Evolutionary conservation across 73 alveolate species (phyloP), one percentile per base, ranked within the genome.

Genomic region (Durusdinium trenchii): DNA sequence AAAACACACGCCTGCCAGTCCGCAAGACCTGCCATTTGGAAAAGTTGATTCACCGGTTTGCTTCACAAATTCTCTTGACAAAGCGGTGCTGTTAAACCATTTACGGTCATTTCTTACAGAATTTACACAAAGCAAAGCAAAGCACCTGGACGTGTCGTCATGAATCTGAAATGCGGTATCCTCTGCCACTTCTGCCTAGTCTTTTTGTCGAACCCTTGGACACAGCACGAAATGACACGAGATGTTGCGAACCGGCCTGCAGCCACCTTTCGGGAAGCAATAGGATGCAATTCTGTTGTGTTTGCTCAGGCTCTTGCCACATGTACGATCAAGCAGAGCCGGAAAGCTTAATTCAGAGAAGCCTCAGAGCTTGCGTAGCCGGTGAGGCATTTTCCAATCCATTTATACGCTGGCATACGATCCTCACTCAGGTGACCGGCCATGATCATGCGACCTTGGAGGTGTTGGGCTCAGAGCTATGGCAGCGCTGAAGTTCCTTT

Each of bases 341-440:
- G 5, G 94, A 36, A 75, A 51, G 45, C 91, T 32, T 54, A 20
- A 12, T 54, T 54, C 28, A 20, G 9, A 20, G 64, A 54, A 54
- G 28, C 64, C 64, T 12, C 64, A 9, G 20, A 20, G 20, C 64
- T 12, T 54, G 64, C 28, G 64, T 9, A 54, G 64, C 20, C 64
- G 64, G 64, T 20, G 20, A 9, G 64, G 28, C 20, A 9, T 9
- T 54, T 54, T 54, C 64, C 20, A 9, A 20, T 54, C n/a, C n/a
- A n/a, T n/a, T n/a, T n/a, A n/a, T n/a, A n/a, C n/a, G n/a, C n/a
- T n/a, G n/a, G n/a, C n/a, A n/a, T n/a, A n/a, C n/a, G n/a, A n/a
- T n/a, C n/a, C n/a, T n/a, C n/a, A n/a, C n/a, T n/a, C n/a, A 84
- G 94, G 94, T 84, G 76, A 51, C 94, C 28, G 94, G 94, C 32